Conservation (phyloP, 129 eudicot species). For the Pseudognaphalium luteoalbum region DNA sequence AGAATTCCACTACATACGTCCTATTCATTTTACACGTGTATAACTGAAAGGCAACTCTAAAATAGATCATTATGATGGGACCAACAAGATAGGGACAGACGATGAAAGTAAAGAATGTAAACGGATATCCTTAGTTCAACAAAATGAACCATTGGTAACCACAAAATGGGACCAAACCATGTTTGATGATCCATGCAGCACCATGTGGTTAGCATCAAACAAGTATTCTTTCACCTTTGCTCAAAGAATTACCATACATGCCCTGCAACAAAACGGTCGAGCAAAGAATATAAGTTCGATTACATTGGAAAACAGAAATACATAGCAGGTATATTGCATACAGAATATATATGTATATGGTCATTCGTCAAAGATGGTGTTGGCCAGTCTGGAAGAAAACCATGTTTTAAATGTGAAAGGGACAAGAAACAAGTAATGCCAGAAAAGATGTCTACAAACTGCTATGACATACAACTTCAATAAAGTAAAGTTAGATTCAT, state of each 20-base stretch:
- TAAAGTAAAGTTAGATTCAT: background rate
- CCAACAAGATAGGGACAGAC: background rate
- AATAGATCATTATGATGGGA: background rate
- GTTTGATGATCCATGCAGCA: background rate
- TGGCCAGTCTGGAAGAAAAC: background rate
- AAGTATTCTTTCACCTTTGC: background rate
- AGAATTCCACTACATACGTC: background rate
- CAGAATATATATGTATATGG: background rate
- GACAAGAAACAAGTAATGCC: too few species aligned
- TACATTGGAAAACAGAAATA: background rate
- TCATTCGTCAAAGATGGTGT: background rate
- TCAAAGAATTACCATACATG: background rate
- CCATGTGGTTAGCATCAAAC: slow-evolving; percentile 6
- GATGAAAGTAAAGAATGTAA: background rate
- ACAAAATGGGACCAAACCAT: background rate
- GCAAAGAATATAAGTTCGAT: background rate
- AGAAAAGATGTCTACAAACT: too few species aligned
- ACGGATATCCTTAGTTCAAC: background rate
- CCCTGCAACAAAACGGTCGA: slow-evolving; percentile 1
- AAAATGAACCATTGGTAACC: background rate
- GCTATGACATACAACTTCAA: background rate
- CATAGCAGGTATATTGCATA: background rate
- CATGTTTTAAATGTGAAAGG: background rate
- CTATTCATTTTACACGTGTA: background rate
- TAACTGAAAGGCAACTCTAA: background rate